Evolutionary conservation across 148 eudicot species (phyloP).

Genomic region (Arctostaphylos glauca): DNA sequence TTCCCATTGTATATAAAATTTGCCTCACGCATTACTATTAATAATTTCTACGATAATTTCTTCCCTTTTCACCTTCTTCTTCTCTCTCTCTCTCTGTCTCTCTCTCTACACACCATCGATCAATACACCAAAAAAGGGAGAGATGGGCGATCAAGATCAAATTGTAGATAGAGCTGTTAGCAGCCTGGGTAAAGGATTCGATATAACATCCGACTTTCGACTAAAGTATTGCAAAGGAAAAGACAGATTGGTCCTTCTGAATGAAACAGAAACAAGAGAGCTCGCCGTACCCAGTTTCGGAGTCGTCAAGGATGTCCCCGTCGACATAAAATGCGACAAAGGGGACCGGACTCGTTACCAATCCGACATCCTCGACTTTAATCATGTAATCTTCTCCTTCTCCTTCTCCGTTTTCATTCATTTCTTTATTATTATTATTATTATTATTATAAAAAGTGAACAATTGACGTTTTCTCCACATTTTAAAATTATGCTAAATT

Average conservation of each 20-base stretch:
- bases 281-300: conserved; percentile 64
- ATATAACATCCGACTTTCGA: conserved; percentile 68
- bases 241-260: conserved; percentile 45
- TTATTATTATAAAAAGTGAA: too few species aligned
- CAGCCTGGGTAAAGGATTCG: conserved; percentile 82
- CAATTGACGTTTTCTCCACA: too few species aligned
- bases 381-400: conserved; percentile 38
- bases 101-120: neutral
- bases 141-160: conserved; percentile 23
- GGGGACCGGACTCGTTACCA: conserved; percentile 79
- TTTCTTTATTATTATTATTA: too few species aligned
- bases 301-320: conserved; percentile 35
- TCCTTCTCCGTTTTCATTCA: neutral
- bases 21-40: too few species aligned
- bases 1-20: too few species aligned
- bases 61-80: neutral
- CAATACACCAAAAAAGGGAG: neutral
- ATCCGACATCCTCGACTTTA: conserved; percentile 75
- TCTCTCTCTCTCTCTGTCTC: conserved; percentile 1
- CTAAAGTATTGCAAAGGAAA: conserved; percentile 65
- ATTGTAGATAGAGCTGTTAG: conserved; percentile 48
- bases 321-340: conserved; percentile 78
- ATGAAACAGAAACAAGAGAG: conserved; percentile 36
- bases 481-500: too few species aligned
- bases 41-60: too few species aligned